Base-by-base conservation (phyloP, 169 alveolate species). In the Cryptosporidium ubiquitum region DNA sequence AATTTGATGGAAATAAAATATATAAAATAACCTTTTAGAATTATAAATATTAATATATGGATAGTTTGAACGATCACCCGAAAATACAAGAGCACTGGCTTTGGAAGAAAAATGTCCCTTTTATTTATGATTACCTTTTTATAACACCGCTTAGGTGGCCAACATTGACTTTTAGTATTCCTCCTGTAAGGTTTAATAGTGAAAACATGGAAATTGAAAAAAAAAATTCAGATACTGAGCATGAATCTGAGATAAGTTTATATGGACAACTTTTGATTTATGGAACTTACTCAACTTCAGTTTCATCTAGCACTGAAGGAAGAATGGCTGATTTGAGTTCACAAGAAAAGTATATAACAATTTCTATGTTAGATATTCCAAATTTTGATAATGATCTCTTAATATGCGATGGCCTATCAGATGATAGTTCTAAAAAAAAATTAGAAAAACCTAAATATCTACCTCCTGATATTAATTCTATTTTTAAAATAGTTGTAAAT, bases 81-180 rank as follows among this genome's bases (percentile, higher is more conserved):
- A 79, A 61, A 33, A 79, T 79, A 20, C 66, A 79, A 29, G 89
- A 79, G 61, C 71, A 79, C 29, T 79, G 89, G 89, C 75, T 79
- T 42, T 79, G 89, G 89, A 79, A 52, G 52, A 79, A 79, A 29
- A 61, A 64, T 79, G 75, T 79, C 5, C 89, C 89, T 7, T 79
- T 79, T 79, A 29, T 79, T n/a, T 79, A 79, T 61, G 89, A 79
- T 37, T 79, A 61, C 29, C 47, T 79, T 12, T 61, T 79, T 9
- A 79, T 79, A n/a, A 79, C 89, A 14, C 89, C 89, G 5, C 69
- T 79, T 16, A 79, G 69, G 52, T 79, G 89, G 89, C 89, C 89
- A 39, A 42, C 79, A 31, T 79, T 79, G 68, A 47, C 79, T 5
- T 61, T 79, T 79, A 64, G 51, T 51, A 79, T 79, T 6, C 89